A percentile compares a stretch with the other conserved stretches of the same genome.
phyloP scores from a whole-genome alignment of 1,284 basidiomycete species.

The Mycocalia duriaeana region DNA sequence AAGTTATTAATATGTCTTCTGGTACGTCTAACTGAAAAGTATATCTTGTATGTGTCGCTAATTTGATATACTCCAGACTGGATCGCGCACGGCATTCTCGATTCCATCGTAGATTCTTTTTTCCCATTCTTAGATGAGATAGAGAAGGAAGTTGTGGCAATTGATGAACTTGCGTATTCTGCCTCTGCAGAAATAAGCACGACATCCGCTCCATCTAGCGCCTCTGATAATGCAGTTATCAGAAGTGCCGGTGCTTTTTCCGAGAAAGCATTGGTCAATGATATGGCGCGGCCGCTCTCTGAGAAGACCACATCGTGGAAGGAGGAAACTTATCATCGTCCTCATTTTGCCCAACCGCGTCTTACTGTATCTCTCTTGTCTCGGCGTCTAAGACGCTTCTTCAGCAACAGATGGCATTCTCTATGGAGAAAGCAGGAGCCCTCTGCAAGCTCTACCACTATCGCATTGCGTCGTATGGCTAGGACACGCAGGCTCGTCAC shows the following conservation, averaged over 20 bases:
- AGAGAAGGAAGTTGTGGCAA: conserved; percentile 76
- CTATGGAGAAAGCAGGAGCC: conserved; percentile 12
- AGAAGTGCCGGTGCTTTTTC: not conserved
- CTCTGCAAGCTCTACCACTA: conserved; percentile 29
- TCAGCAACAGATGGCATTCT: conserved; percentile 16
- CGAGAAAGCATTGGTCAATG: not conserved
- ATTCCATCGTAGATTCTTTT: conserved; percentile 93
- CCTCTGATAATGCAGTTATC: not conserved
- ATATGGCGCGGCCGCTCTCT: too few species aligned
- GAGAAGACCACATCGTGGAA: not conserved
- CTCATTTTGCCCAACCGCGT: conserved; percentile 29
- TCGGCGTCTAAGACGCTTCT: conserved; percentile 26
- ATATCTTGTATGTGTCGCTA: not conserved
- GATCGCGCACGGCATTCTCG: conserved; percentile 91
- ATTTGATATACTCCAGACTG: conserved; percentile 57
- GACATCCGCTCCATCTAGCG: not conserved
- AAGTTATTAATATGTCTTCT: conserved; percentile 62
- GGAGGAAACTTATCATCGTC: conserved; percentile 14
- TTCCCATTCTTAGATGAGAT: conserved; percentile 85
- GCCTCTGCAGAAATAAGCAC: not conserved
- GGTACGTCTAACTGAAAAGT: conserved; percentile 38
- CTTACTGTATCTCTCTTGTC: conserved; percentile 26
- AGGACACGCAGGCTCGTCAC: conserved; percentile 80
- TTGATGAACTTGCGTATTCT: conserved; percentile 68
- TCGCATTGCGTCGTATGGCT: conserved; percentile 70